Percentiles rank a stretch among this genome's conserved stretches.
Evolutionary conservation across 441 rosid species (phyloP).

Genomic region (Gossypium gossypioides): DNA sequence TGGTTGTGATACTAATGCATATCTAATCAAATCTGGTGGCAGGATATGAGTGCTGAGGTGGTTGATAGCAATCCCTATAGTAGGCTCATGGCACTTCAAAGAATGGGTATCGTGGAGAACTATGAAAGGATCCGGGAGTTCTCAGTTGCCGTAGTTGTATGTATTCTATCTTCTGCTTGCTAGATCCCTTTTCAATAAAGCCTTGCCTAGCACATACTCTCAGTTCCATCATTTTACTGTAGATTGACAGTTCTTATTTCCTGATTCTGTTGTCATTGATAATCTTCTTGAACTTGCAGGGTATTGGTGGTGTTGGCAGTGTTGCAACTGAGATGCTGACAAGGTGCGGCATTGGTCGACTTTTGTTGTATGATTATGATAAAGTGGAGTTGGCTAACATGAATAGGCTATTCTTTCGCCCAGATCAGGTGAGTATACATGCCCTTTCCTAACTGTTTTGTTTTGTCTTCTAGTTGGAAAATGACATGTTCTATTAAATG

Average conservation of each 20-base stretch:
- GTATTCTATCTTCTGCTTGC: conserved; percentile 35
- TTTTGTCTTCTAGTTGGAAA: background rate
- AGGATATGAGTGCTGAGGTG: conserved; percentile 96
- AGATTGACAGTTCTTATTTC: background rate
- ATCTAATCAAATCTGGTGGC: conserved; percentile 15
- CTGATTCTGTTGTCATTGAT: conserved; percentile 4
- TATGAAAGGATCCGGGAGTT: conserved; percentile 78
- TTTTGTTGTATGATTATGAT: conserved; percentile 91
- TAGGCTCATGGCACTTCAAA: conserved; percentile 96
- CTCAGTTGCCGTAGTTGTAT: conserved; percentile 90
- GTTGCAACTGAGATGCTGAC: conserved; percentile 99
- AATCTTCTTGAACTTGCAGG: conserved; percentile 34
- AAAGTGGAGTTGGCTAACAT: conserved; percentile 93
- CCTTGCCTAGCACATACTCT: background rate
- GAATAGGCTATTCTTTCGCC: conserved; percentile 91
- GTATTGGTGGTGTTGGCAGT: conserved; percentile 96
- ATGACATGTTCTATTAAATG: background rate
- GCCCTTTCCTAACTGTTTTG: background rate
- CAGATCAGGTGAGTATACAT: conserved; percentile 63
- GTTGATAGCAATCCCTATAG: conserved; percentile 95
- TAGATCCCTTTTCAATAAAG: background rate
- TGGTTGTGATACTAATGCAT: conserved; percentile 4
- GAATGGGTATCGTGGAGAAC: conserved; percentile 86
- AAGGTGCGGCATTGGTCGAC: conserved; percentile 93
- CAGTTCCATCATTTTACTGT: background rate